These are phyloP conservation scores for Graphilbum fragrans DNA, from an alignment of 2,329 filamentous ascomycete species.

Conservation along the genomic window DNA sequence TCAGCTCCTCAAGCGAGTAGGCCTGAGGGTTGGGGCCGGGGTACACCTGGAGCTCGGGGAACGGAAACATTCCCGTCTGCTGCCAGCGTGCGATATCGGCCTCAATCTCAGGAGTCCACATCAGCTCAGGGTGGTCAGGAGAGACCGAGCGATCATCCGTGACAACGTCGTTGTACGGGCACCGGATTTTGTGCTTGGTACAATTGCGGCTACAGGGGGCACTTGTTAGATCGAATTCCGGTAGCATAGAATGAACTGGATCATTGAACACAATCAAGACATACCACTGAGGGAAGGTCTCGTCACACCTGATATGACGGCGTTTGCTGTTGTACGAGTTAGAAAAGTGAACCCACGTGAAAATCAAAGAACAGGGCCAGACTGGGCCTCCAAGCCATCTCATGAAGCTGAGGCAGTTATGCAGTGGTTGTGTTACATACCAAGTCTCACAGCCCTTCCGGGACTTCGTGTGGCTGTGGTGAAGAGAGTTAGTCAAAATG, in stretches of 20 bases:
- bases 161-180: slow-evolving; percentile 86
- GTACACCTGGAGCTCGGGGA: slow-evolving; percentile 67
- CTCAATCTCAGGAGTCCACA: slow-evolving; percentile 82
- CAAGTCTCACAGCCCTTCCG: slow-evolving; percentile 97
- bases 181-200: slow-evolving; percentile 96
- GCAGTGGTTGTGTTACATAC: slow-evolving; percentile 19
- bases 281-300: slow-evolving; percentile 95
- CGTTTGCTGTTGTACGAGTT: slow-evolving; percentile 51
- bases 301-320: slow-evolving; percentile 94
- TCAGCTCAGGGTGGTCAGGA: slow-evolving; percentile 55
- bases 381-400: background rate
- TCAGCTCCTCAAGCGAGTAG: slow-evolving; percentile 66
- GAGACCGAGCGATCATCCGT: slow-evolving; percentile 50
- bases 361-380: slow-evolving; percentile 1
- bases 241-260: too few species aligned
- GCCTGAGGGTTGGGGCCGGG: slow-evolving; percentile 60
- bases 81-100: slow-evolving; percentile 73
- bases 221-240: slow-evolving; percentile 9
- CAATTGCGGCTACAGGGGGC: slow-evolving; percentile 71
- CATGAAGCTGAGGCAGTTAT: background rate
- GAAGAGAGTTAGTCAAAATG: slow-evolving; percentile 8
- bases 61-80: slow-evolving; percentile 72
- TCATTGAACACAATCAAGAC: slow-evolving; percentile 19
- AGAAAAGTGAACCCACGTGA: too few species aligned
- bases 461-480: slow-evolving; percentile 85